Conservation (phyloP, 2,329 filamentous ascomycete species). For the Fusarium xylarioides region DNA sequence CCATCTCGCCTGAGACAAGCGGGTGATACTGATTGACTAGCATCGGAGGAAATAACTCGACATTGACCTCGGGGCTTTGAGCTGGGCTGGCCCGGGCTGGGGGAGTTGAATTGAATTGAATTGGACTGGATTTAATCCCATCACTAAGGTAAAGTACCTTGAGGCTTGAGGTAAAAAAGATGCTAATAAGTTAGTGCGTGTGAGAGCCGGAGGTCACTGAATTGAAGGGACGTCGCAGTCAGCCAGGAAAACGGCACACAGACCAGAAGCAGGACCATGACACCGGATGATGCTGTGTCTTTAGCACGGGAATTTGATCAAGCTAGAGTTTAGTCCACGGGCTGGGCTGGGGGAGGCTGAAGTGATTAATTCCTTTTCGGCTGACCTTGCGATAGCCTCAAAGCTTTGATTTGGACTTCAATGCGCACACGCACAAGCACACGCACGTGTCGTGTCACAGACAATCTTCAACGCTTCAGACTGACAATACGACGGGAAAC, state of each 20-base stretch:
- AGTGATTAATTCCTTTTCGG: constrained; percentile 1
- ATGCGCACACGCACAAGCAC: not conserved
- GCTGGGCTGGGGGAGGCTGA: constrained; percentile 8
- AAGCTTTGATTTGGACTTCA: not conserved
- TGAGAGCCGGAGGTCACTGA: not conserved
- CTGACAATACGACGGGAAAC: constrained; percentile 4
- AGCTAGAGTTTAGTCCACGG: not conserved
- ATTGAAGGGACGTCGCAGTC: not conserved
- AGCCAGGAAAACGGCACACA: constrained; percentile 16
- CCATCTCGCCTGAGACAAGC: constrained; percentile 21
- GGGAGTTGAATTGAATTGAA: not conserved
- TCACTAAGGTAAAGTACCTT: not conserved
- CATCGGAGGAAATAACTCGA: constrained; percentile 8
- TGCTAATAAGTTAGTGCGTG: not conserved
- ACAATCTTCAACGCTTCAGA: not conserved
- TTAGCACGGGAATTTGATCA: not conserved
- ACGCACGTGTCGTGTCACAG: not conserved
- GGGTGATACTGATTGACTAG: constrained; percentile 9
- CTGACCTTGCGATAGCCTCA: constrained; percentile 28
- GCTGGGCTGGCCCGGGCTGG: not conserved
- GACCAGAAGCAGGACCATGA: constrained; percentile 6
- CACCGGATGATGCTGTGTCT: not conserved
- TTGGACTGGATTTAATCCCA: not conserved
- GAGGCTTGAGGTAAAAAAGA: not conserved
- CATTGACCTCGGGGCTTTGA: not conserved